These are phyloP conservation scores for Papilionanthe hybrid DNA, from an alignment of 116 monocot genomes.

Conservation along the genomic window DNA sequence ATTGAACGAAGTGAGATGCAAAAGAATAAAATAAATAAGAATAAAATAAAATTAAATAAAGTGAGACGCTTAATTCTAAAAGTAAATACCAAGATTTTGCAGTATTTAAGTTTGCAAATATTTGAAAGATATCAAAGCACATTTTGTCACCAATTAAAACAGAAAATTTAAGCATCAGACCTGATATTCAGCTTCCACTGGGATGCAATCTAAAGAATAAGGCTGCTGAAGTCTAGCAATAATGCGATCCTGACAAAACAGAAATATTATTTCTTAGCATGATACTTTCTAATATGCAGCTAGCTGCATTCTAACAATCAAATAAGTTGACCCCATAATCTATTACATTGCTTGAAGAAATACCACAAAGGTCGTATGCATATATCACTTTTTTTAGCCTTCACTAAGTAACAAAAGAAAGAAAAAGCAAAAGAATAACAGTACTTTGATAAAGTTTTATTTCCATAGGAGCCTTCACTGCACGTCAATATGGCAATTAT, in stretches of 20 bases:
- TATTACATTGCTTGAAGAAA: background rate
- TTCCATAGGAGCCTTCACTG: background rate
- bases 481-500: background rate
- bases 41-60: background rate
- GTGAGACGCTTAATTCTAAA: background rate
- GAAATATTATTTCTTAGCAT: background rate
- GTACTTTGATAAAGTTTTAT: background rate
- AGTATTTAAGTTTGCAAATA: background rate
- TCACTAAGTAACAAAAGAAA: background rate
- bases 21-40: too few relatives aligned
- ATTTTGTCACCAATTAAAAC: background rate
- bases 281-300: background rate
- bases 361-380: background rate
- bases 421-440: background rate
- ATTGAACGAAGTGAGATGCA: background rate
- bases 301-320: background rate
- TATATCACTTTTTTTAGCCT: background rate
- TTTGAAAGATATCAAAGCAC: background rate
- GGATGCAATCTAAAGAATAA: conserved; percentile 95
- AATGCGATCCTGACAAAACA: conserved; percentile 73
- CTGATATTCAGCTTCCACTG: conserved; percentile 99
- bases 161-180: conserved; percentile 25
- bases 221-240: conserved; percentile 97
- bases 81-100: background rate
- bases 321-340: background rate